Evolutionary conservation across 805 yeast species (phyloP), one percentile per base, ranked within the genome.

Genomic region (Wickerhamiella sergipiensis): DNA sequence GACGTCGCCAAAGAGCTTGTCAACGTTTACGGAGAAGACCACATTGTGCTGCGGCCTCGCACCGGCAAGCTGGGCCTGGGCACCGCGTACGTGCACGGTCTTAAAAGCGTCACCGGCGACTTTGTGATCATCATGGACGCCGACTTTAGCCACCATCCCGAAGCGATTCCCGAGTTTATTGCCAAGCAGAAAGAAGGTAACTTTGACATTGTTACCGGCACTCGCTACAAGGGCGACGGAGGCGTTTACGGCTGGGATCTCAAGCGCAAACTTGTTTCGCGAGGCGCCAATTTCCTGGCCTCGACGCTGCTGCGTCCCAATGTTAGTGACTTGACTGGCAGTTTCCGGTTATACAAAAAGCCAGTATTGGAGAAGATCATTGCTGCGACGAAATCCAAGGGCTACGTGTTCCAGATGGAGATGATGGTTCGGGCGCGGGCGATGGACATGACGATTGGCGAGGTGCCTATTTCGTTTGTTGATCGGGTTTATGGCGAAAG

Each of bases 181-280:
- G 74, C 73, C 50, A 78, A 78, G 63, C 90, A 83, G 54, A 61
- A 65, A 56, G 59, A 61, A 49, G 60, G 60, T 31, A 59, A 69
- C 61, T 67, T 61, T 50, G 73, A 70, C 50, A 69, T 70, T 48
- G 74, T 70, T 23, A 68, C 72, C 22, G 74, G 74, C 7, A 83
- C 90, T 8, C 75, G 90, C 61, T 83, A 83, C 59, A 83, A 84
- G 10, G 89, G 89, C 15, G 72, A 83, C 58, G 90, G 90, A 31
- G 90, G 90, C 47, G 90, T 83, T 29, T 83, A 75, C 61, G 90
- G 90, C 47, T 83, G 90, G 90, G 88, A 83, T 61, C 74, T 83
- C 65, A 82, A 83, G 73, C 72, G 90, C 62, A 83, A 83, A 63
- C 71, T 83, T 62, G 84, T 81, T 47, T 79, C 85, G 15, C 73